Evolutionary conservation across 306 rosid genomes (phyloP), one percentile per base, ranked within the genome.

Genomic region (Castanea crenata): DNA sequence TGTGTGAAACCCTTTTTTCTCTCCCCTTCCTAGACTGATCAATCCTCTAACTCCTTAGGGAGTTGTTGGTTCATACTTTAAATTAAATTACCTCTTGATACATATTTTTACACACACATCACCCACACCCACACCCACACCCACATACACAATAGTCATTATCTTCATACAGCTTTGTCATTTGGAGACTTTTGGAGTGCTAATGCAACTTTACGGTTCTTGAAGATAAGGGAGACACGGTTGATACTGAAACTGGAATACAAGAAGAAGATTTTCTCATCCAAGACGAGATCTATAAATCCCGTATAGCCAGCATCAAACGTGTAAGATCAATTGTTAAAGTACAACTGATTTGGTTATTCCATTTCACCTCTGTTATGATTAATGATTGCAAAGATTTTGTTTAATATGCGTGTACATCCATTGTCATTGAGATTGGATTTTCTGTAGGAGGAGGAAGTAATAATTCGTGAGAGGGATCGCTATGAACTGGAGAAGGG

Each of bases 401-500:
- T 35, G 8, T 63, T 63, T 19, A 32, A 68, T 35, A 10, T 25
- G 15, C 34, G 32, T 25, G 34, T 20, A n/a, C 20, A 27, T 35
- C 9, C 14, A 55, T 12, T 14, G 5, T 59, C 71, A 32, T 69
- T 55, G 73, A 25, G 55, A 71, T 55, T 85, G 76, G 77, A 71
- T 76, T 56, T 55, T 52, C 62, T 64, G 68, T 84, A 96, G 99
- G 99, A 96, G 86, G 99, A 96, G 86, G 99, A 96, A 81, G 65
- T 55, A 76, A 73, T 93, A 73, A 52, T 91, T 78, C 94, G 98
- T 55, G 99, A 93, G 89, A 96, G 97, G 86, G 99, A 96, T 75
- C 94, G 98, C 1, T 91, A 89, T 75, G 99, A 96, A 84, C 77
- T 93, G 77, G 99, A 96, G 80, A 96, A 96, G 83, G 98, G 96